These are phyloP conservation scores for Ceratobasidium sp. DNA, from an alignment of 1,284 basidiomycete genomes.

Conservation along the genomic window DNA sequence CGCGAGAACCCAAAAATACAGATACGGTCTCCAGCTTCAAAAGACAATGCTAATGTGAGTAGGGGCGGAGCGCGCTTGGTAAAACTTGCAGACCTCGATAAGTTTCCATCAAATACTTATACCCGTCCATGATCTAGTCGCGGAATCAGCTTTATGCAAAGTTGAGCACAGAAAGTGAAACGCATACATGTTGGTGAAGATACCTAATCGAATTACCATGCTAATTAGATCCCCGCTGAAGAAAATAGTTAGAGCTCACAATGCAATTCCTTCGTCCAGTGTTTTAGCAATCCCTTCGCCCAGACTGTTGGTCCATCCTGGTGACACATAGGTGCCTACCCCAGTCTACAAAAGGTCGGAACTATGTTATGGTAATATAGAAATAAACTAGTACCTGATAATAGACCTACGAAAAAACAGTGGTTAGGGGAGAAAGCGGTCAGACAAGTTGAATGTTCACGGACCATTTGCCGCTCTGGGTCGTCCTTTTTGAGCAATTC, in stretches of 20 bases:
- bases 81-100: no score
- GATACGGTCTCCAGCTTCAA: slow-evolving; percentile 39
- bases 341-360: background rate
- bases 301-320: background rate
- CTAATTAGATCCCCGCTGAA: background rate
- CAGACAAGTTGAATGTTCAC: background rate
- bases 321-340: slow-evolving; percentile 11
- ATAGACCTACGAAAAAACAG: slow-evolving; percentile 13
- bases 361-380: background rate
- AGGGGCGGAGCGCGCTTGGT: no score
- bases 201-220: slow-evolving; percentile 9
- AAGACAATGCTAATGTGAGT: no score
- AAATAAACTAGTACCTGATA: slow-evolving; percentile 24
- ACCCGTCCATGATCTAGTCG: slow-evolving; percentile 40
- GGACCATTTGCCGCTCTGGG: no score
- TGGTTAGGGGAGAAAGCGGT: background rate
- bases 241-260: background rate
- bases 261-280: slow-evolving; percentile 20
- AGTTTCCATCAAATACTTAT: slow-evolving; percentile 36
- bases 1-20: slow-evolving; percentile 43
- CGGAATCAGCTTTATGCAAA: background rate
- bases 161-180: no score
- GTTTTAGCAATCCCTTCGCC: background rate
- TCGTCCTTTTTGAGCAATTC: no score
- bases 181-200: slow-evolving; percentile 32